Evolutionary conservation across 2,329 filamentous ascomycete genomes (phyloP), one percentile per base, ranked within the genome.

Genomic region (Tolypocladium pustulatum): DNA sequence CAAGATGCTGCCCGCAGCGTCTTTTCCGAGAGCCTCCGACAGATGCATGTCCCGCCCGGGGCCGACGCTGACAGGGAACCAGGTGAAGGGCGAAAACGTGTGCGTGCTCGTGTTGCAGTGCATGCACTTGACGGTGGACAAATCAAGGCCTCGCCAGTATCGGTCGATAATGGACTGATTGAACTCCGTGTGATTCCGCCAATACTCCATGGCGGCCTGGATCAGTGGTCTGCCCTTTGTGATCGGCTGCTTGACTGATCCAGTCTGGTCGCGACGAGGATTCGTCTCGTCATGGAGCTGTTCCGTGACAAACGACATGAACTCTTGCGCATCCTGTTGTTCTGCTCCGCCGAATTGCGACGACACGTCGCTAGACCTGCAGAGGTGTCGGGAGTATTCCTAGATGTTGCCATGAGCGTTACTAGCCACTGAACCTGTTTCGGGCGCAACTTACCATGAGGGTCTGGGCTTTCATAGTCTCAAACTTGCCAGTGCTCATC

Each of bases 301-400:
- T 57, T 90, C 86, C 41, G 96, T 80, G 32, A 97, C 72, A 68
- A 95, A 96, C 53, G 86, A 85, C 64, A 93, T 86, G 65, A 96
- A 96, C 67, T 97, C 94, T 63, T 92, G 89, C 1, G 91, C 88
- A 68, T 99, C 94, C 73, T 97, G 94, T 69, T 97, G 93, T 55
- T 84, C 77, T 30, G 80, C 78, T 46, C 90, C 87, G 17, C 87
- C 89, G 76, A 91, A 94, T 8, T 82, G 64, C 61, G 55, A 66
- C 58, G 40, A 62, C 58, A 56, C 60, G 59, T 51, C 65, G 65
- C 58, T 72, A 62, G 58, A 55, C 32, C 71, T 66, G 59, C 71
- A 74, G 10, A 76, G 61, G 59, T 75, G 68, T 37, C 67, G 64
- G 20, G 72, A 81, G 61, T 89, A 89, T 52, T 84, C 81, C 74